Evolutionary conservation across 2,329 filamentous ascomycete genomes (phyloP).

Genomic region (Rasamsonia emersonii): DNA sequence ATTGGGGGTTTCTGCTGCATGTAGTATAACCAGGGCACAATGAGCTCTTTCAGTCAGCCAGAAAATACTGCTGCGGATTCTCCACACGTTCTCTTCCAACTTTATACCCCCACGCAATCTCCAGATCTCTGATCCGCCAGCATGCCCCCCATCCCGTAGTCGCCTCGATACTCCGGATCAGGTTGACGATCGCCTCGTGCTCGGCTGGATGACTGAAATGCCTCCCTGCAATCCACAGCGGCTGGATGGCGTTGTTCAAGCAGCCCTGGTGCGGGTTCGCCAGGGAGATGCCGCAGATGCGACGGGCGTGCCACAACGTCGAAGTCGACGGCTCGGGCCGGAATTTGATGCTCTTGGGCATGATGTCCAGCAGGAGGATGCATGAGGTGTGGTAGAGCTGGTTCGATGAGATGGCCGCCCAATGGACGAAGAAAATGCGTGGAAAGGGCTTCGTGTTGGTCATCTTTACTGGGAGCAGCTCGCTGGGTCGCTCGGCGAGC

Average conservation of each 20-base stretch:
- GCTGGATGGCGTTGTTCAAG: constrained; percentile 51
- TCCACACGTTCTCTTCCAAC: constrained; percentile 3
- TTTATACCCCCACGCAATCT: constrained; percentile 27
- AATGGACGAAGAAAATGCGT: constrained; percentile 45
- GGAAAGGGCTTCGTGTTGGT: constrained; percentile 42
- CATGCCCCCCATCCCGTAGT: constrained; percentile 46
- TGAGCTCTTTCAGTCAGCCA: no score
- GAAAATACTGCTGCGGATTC: no score
- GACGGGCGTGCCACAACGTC: constrained; percentile 47
- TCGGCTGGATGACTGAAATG: constrained; percentile 45
- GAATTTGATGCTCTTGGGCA: constrained; percentile 26
- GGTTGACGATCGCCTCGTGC: constrained; percentile 25
- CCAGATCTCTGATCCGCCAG: constrained; percentile 47
- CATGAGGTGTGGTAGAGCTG: constrained; percentile 51
- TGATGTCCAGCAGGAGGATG: constrained; percentile 42
- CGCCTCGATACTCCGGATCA: constrained; percentile 43
- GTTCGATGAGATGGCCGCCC: constrained; percentile 49
- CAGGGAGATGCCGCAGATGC: constrained; percentile 48
- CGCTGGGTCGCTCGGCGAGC: constrained; percentile 38
- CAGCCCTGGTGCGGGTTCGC: constrained; percentile 49
- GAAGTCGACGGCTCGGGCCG: constrained; percentile 23
- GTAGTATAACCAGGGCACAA: neutral
- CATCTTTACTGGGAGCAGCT: constrained; percentile 39
- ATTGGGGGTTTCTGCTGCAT: neutral
- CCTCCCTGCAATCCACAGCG: constrained; percentile 48